Evolutionary conservation across 768 basidiomycete species (phyloP).

Genomic region (Strobilomyces confusus): DNA sequence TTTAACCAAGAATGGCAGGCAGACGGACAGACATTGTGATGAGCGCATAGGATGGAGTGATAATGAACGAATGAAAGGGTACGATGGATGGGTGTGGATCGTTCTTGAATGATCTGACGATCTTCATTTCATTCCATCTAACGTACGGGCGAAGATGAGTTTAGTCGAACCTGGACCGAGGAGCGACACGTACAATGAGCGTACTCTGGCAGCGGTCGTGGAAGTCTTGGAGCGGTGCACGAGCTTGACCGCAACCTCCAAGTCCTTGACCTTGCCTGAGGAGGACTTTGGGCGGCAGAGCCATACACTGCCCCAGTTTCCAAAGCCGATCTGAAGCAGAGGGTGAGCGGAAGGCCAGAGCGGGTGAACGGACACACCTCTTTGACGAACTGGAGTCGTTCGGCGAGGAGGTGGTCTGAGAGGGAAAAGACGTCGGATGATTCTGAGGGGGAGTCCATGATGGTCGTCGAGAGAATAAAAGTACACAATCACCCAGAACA

Average conservation of each 20-base stretch:
- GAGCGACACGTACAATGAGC: slow-evolving; percentile 63
- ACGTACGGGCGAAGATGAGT: not conserved
- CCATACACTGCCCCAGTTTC: slow-evolving; percentile 94
- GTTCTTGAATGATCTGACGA: slow-evolving; percentile 76
- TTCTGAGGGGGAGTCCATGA: slow-evolving; percentile 24
- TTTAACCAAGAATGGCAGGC: not conserved
- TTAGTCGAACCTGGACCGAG: not conserved
- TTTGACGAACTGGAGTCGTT: slow-evolving; percentile 69
- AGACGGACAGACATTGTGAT: slow-evolving; percentile 75
- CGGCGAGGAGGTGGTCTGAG: slow-evolving; percentile 66
- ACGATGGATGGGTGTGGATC: slow-evolving; percentile 92
- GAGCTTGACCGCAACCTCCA: slow-evolving; percentile 85
- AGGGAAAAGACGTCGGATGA: slow-evolving; percentile 65
- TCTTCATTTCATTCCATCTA: slow-evolving; percentile 99
- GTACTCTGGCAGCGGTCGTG: slow-evolving; percentile 84
- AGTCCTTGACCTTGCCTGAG: slow-evolving; percentile 39
- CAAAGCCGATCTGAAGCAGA: slow-evolving; percentile 70
- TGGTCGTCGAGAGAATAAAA: slow-evolving; percentile 14
- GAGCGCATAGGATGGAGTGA: slow-evolving; percentile 85
- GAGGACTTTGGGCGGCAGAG: slow-evolving; percentile 60
- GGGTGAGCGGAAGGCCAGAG: not conserved
- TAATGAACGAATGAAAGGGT: slow-evolving; percentile 90
- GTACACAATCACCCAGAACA: slow-evolving; percentile 17
- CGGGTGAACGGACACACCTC: slow-evolving; percentile 45
- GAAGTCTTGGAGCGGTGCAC: slow-evolving; percentile 80